These are phyloP conservation scores for Fraxinus cuspidata DNA, from an alignment of 257 asterid species.

Conservation along the genomic window DNA sequence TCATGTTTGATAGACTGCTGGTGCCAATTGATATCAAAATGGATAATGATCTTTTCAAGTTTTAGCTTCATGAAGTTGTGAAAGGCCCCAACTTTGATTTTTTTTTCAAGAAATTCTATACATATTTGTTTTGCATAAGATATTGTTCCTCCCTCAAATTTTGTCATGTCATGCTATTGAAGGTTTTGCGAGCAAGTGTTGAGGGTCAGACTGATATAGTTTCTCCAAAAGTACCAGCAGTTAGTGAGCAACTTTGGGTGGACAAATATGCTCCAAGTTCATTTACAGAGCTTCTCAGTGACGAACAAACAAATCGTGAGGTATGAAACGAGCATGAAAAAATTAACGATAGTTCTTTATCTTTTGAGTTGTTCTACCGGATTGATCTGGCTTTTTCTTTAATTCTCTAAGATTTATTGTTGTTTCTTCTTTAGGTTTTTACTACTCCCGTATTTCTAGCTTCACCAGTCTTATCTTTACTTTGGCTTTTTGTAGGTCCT, in stretches of 20 bases:
- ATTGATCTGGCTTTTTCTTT: constrained; percentile 20
- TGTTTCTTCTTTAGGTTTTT: constrained; percentile 22
- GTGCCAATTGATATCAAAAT: background rate
- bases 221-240: constrained; percentile 43
- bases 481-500: constrained; percentile 66
- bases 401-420: constrained; percentile 18
- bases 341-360: too few relatives aligned
- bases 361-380: too few relatives aligned
- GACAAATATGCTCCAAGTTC: constrained; percentile 95
- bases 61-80: background rate
- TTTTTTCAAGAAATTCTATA: background rate
- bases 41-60: background rate
- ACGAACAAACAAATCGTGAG: constrained; percentile 97
- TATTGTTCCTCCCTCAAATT: constrained; percentile 12
- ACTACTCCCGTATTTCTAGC: constrained; percentile 16
- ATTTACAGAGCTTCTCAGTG: constrained; percentile 97
- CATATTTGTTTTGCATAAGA: constrained; percentile 8
- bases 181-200: constrained; percentile 80
- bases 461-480: constrained; percentile 18
- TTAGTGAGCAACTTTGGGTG: constrained; percentile 86
- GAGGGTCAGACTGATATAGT: constrained; percentile 46
- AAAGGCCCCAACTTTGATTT: background rate
- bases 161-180: constrained; percentile 27
- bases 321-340: constrained; percentile 29
- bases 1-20: background rate